Percentiles rank a stretch among this genome's conserved stretches.
phyloP scores from a whole-genome alignment of 2,329 filamentous ascomycete genomes.

The Aspergillus thermomutatus region DNA sequence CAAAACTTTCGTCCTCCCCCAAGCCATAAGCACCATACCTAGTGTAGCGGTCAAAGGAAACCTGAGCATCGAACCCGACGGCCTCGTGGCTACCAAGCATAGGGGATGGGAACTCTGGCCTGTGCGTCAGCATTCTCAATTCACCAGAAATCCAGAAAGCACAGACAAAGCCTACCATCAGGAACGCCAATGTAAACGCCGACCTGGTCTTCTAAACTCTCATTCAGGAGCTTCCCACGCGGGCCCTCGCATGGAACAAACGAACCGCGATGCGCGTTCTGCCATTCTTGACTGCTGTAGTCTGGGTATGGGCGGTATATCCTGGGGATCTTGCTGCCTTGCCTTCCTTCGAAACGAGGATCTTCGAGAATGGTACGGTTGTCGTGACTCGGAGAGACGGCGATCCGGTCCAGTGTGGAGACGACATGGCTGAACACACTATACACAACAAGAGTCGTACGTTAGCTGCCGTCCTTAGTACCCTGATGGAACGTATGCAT shows the following conservation, averaged over 20 bases:
- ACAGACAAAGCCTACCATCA: not conserved
- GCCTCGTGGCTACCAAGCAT: conserved; percentile 60
- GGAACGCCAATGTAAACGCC: conserved; percentile 53
- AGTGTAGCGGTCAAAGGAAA: conserved; percentile 66
- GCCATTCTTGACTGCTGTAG: conserved; percentile 63
- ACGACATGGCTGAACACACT: not conserved
- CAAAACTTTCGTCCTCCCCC: conserved; percentile 21
- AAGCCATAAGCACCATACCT: conserved; percentile 58
- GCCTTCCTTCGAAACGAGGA: not conserved
- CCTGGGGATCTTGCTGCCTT: conserved; percentile 37
- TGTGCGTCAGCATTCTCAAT: conserved; percentile 41
- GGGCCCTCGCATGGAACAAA: conserved; percentile 66
- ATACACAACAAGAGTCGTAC: not conserved
- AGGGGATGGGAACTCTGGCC: conserved; percentile 52
- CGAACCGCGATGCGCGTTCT: conserved; percentile 52
- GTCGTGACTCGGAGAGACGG: not conserved
- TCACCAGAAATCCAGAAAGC: conserved; percentile 20
- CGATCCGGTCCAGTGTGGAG: not conserved
- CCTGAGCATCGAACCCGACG: conserved; percentile 57
- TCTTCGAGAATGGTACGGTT: not conserved
- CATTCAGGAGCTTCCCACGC: conserved; percentile 48
- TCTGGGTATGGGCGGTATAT: conserved; percentile 68
- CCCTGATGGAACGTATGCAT: not conserved
- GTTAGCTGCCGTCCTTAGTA: not conserved
- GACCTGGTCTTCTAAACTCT: conserved; percentile 58